Evolutionary conservation across 768 basidiomycete species (phyloP), one percentile per base, ranked within the genome.

Genomic region (Lentinula detonsa): DNA sequence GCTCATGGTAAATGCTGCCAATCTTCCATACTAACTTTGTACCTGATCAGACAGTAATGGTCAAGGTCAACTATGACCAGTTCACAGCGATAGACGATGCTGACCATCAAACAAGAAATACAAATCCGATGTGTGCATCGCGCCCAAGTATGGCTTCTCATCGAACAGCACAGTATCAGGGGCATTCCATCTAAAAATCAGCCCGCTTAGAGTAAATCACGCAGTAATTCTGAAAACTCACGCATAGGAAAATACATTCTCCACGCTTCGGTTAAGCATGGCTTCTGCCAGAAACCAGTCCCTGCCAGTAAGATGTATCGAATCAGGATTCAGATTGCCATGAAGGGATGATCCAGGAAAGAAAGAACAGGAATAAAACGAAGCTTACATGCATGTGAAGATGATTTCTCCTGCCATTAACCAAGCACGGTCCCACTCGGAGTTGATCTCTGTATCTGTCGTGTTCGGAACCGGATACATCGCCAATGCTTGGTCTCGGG

Each of bases 71-170:
- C 13, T 21, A 39, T 54, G 4, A 8, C 15, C 23, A 51, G 10
- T 13, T 11, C 54, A 54, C 3, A 43, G 6, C 9, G 8, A 23
- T 48, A 7, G 21, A 23, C n/a, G 40, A 23, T 10, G 52, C 71
- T 63, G 62, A 73, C 78, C 78, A 59, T 76, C 71, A 52, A 80
- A 79, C 9, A 79, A 63, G 58, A 70, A 79, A 56, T 76, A 79
- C 5, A 80, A 61, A 65, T 80, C 78, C 2, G 76, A 77, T 0
- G 77, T 78, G 62, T 79, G 78, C 69, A 74, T 75, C 1, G 74
- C 75, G 11, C 78, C 78, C 54, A 70, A 62, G 56, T 69, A 80
- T 0, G 77, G 76, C 28, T 61, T 69, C 11, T 65, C 65, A 42
- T 75, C 70, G 58, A 67, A 76, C 6, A 76, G 31, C 1, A 78